Percentiles rank a stretch among this genome's conserved stretches.
These are phyloP conservation scores for Cantharellus anzutake DNA, from an alignment of 768 basidiomycete species.

Conservation along the genomic window DNA sequence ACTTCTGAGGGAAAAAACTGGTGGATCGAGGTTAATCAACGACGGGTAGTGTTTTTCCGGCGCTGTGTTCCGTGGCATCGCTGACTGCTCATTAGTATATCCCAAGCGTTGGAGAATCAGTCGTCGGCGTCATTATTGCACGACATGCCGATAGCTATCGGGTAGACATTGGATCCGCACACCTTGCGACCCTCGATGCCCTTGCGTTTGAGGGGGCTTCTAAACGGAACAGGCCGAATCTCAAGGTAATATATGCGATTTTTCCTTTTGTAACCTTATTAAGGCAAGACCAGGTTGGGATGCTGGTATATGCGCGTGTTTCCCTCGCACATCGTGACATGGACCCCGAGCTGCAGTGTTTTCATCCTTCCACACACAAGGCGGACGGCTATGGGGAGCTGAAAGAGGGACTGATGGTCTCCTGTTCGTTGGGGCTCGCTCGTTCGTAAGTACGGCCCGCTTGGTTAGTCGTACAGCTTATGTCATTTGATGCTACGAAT, in stretches of 20 bases:
- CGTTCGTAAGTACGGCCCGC: conserved; percentile 40
- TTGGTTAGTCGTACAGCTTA: background rate
- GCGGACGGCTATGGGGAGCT: conserved; percentile 87
- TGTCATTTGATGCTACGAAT: background rate
- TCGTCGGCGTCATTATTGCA: conserved; percentile 65
- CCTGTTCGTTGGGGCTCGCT: conserved; percentile 70
- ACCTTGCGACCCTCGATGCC: conserved; percentile 66
- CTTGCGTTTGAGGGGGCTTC: conserved; percentile 94
- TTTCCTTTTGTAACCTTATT: background rate
- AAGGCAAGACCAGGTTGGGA: conserved; percentile 45
- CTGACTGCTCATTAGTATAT: conserved; percentile 42
- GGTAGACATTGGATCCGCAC: conserved; percentile 84
- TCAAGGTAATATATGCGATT: conserved; percentile 39
- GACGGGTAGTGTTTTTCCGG: conserved; percentile 42
- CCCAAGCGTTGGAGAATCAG: conserved; percentile 75
- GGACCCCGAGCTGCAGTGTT: conserved; percentile 96
- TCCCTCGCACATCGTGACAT: conserved; percentile 92
- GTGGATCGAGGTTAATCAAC: conserved; percentile 79
- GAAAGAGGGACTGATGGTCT: conserved; percentile 68
- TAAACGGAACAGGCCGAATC: conserved; percentile 81
- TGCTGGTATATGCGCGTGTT: conserved; percentile 78
- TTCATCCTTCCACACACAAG: conserved; percentile 84
- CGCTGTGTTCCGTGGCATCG: background rate
- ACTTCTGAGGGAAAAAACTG: conserved; percentile 55
- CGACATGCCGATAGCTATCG: conserved; percentile 77